These are phyloP conservation scores for Penicillium arizonense DNA, from an alignment of 495 filamentous ascomycete species.

Conservation along the genomic window DNA sequence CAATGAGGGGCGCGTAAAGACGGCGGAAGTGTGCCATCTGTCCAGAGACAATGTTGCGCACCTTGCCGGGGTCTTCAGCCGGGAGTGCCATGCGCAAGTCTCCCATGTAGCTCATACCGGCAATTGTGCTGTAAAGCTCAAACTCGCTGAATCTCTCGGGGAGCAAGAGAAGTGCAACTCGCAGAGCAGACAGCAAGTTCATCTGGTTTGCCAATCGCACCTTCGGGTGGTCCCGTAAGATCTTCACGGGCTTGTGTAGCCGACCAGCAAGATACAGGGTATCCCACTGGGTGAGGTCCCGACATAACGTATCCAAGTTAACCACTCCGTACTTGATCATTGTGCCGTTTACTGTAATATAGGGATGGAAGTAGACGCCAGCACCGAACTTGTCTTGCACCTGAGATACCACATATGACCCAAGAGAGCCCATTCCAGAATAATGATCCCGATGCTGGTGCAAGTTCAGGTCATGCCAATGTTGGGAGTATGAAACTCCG, in stretches of 20 bases:
- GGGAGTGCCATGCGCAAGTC: conserved; percentile 89
- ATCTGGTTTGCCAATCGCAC: conserved; percentile 92
- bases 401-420: conserved; percentile 75
- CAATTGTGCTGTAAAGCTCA: conserved; percentile 84
- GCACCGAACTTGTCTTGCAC: conserved; percentile 89
- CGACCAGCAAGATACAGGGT: conserved; percentile 92
- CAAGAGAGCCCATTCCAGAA: conserved; percentile 78
- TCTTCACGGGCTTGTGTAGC: conserved; percentile 96
- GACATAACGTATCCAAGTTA: conserved; percentile 82
- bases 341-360: conserved; percentile 91
- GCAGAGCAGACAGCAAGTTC: conserved; percentile 87
- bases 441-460: conserved; percentile 89
- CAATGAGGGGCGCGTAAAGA: conserved; percentile 84
- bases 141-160: conserved; percentile 82
- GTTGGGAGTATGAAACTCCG: conserved; percentile 89
- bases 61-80: conserved; percentile 89
- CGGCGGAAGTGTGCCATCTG: conserved; percentile 90
- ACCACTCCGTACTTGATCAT: conserved; percentile 98
- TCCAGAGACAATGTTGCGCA: conserved; percentile 86
- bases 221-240: conserved; percentile 86
- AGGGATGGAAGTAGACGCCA: conserved; percentile 96
- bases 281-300: conserved; percentile 83
- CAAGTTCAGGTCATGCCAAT: conserved; percentile 94
- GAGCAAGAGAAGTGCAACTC: conserved; percentile 83
- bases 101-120: conserved; percentile 88